These are phyloP conservation scores for Epichloe aotearoae DNA, from an alignment of 2,329 filamentous ascomycete species.

Conservation along the genomic window DNA sequence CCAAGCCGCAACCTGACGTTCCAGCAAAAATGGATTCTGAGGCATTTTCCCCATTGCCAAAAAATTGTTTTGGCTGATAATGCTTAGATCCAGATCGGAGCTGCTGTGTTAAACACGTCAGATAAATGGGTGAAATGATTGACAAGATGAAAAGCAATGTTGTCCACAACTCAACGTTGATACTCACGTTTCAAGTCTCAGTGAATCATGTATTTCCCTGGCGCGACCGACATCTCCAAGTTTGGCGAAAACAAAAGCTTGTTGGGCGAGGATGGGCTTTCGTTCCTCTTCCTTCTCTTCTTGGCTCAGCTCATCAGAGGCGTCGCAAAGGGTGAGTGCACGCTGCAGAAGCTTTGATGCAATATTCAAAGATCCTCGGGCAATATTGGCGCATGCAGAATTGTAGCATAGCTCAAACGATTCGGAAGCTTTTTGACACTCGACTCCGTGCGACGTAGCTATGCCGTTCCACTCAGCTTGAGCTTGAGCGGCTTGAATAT, in stretches of 20 bases:
- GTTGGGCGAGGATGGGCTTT: conserved; percentile 62
- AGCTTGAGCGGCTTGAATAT: conserved; percentile 56
- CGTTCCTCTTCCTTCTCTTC: conserved; percentile 65
- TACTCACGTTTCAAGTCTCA: conserved; percentile 48
- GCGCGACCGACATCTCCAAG: conserved; percentile 56
- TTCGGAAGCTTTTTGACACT: conserved; percentile 47
- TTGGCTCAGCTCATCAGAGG: conserved; percentile 57
- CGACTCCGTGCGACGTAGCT: conserved; percentile 27
- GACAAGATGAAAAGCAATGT: background rate
- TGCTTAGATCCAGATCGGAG: conserved; percentile 51
- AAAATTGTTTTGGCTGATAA: conserved; percentile 54
- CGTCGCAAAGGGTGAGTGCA: conserved; percentile 58
- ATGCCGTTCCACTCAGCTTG: conserved; percentile 58
- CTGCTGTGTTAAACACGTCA: conserved; percentile 30
- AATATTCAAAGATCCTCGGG: conserved; percentile 50
- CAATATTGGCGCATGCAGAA: conserved; percentile 59
- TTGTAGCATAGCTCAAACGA: conserved; percentile 77
- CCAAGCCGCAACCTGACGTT: conserved; percentile 45
- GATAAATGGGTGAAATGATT: conserved; percentile 15
- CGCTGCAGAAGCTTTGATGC: conserved; percentile 56
- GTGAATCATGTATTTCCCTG: conserved; percentile 43
- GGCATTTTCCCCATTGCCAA: conserved; percentile 26
- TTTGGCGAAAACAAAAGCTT: conserved; percentile 56
- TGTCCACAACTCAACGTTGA: background rate
- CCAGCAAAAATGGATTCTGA: conserved; percentile 54